Conservation (phyloP, 495 filamentous ascomycete genomes). For the Podospora appendiculata region DNA sequence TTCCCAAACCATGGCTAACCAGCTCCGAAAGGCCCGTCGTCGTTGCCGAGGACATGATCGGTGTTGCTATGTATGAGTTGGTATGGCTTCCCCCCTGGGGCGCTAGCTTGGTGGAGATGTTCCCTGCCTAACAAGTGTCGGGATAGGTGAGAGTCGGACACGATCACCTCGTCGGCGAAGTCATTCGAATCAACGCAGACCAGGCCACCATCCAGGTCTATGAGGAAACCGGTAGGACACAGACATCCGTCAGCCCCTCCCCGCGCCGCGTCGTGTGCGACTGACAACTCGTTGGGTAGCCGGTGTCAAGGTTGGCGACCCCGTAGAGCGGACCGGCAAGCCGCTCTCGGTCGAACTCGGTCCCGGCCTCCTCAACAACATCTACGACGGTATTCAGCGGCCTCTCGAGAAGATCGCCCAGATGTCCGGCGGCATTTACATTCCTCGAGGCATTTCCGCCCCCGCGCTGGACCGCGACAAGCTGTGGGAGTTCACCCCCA, state of each 20-base stretch:
- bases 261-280: not conserved
- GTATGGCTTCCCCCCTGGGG: constrained; percentile 23
- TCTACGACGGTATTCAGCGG: constrained; percentile 98
- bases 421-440: constrained; percentile 81
- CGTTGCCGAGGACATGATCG: constrained; percentile 95
- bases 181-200: constrained; percentile 94
- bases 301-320: constrained; percentile 93
- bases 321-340: constrained; percentile 83
- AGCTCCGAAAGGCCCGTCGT: constrained; percentile 69
- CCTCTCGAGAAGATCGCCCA: constrained; percentile 79
- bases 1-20: constrained; percentile 12
- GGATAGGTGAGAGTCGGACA: constrained; percentile 73
- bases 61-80: constrained; percentile 99
- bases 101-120: not conserved
- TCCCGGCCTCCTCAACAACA: constrained; percentile 95
- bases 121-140: constrained; percentile 17
- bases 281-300: constrained; percentile 39
- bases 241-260: not conserved
- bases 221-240: constrained; percentile 80
- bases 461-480: constrained; percentile 80
- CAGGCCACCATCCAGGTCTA: constrained; percentile 98
- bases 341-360: constrained; percentile 95
- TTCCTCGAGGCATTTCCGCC: constrained; percentile 87
- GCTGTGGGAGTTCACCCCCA: constrained; percentile 93
- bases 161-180: constrained; percentile 85